Percentiles rank a stretch among this genome's conserved stretches.
These are phyloP conservation scores for Hirschioporus abietinus DNA, from an alignment of 768 basidiomycete species.

Conservation along the genomic window DNA sequence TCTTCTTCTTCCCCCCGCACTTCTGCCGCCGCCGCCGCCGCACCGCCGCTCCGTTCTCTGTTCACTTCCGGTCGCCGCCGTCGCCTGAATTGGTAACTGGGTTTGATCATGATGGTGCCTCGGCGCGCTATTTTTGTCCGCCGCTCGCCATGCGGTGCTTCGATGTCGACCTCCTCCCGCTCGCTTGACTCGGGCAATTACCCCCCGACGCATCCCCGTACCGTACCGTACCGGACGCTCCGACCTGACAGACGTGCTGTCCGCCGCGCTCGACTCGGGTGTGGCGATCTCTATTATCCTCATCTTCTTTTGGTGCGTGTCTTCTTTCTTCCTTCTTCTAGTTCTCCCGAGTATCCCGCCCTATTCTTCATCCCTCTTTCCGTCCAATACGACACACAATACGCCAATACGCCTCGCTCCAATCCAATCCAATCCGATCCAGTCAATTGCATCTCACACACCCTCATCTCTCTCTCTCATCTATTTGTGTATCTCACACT, in stretches of 20 bases:
- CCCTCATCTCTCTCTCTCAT: not conserved
- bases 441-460: not conserved
- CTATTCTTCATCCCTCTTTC: too few species aligned
- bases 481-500: slow-evolving; percentile 27
- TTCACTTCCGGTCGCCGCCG: not conserved
- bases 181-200: not conserved
- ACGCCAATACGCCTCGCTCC: too few species aligned
- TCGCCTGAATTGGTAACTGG: too few species aligned
- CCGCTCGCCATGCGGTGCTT: not conserved
- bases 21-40: too few species aligned
- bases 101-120: too few species aligned
- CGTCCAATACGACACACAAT: too few species aligned
- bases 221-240: too few species aligned
- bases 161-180: not conserved
- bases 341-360: not conserved
- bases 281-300: slow-evolving; percentile 60
- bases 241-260: slow-evolving; percentile 51
- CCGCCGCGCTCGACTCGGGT: slow-evolving; percentile 71
- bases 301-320: slow-evolving; percentile 60
- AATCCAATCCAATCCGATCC: too few species aligned
- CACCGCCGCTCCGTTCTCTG: not conserved
- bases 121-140: not conserved
- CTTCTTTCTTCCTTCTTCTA: not conserved
- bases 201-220: too few species aligned
- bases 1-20: too few species aligned